Evolutionary conservation across 2,329 filamentous ascomycete species (phyloP).

Genomic region (Cadophora sp.): DNA sequence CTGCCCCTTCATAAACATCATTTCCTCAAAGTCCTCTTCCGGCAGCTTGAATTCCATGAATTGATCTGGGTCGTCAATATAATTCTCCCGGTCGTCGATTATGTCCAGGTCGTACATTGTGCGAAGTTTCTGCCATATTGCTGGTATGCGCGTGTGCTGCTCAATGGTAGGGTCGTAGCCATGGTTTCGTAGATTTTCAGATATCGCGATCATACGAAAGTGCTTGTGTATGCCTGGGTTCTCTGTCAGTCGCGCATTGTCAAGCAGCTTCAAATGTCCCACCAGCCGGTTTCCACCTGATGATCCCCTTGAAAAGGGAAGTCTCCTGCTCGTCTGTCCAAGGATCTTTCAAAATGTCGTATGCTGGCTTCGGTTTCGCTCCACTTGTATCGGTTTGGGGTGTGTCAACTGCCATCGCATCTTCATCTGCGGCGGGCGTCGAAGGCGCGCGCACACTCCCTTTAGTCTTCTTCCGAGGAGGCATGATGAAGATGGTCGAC

Average conservation of each 20-base stretch:
- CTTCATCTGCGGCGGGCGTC: conserved; percentile 62
- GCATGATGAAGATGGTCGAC: conserved; percentile 56
- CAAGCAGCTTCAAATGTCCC: conserved; percentile 20
- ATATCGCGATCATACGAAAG: conserved; percentile 88
- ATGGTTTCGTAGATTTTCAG: conserved; percentile 79
- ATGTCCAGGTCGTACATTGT: conserved; percentile 85
- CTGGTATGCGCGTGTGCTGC: conserved; percentile 84
- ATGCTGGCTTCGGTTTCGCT: conserved; percentile 45
- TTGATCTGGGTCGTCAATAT: conserved; percentile 55
- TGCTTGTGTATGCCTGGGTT: conserved; percentile 87
- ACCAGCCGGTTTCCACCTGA: conserved; percentile 97
- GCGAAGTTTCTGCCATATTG: conserved; percentile 88
- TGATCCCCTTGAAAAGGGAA: conserved; percentile 89
- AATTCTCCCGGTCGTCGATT: conserved; percentile 83
- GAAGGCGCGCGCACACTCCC: conserved; percentile 59
- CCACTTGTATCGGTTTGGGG: conserved; percentile 45
- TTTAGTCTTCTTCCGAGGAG: conserved; percentile 75
- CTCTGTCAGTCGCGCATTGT: background rate
- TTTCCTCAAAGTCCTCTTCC: conserved; percentile 45
- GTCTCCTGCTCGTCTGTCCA: conserved; percentile 98
- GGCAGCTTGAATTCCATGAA: conserved; percentile 74
- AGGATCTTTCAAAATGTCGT: conserved; percentile 66
- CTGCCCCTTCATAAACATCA: conserved; percentile 40
- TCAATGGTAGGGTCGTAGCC: conserved; percentile 74
- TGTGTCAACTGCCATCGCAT: conserved; percentile 66